These are phyloP conservation scores for Debaryomyces subglobosus DNA, from an alignment of 1,139 yeast genomes.

Conservation along the genomic window DNA sequence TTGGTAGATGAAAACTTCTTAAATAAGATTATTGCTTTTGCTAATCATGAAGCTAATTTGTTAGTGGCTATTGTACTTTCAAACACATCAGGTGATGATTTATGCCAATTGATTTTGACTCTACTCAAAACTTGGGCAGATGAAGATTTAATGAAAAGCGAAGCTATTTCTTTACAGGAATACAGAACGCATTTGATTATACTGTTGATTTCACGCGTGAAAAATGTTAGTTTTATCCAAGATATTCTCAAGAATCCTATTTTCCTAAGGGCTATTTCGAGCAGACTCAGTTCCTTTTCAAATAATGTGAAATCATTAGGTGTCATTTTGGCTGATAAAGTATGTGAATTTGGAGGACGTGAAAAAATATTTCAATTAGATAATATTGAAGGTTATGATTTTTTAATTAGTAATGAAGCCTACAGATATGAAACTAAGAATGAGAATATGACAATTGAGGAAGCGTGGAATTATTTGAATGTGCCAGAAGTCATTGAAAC, in stretches of 20 bases:
- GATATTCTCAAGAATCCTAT: slow-evolving; percentile 26
- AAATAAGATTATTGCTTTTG: slow-evolving; percentile 20
- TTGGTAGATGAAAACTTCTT: slow-evolving; percentile 20
- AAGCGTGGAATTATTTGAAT: slow-evolving; percentile 7
- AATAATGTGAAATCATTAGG: slow-evolving; percentile 46
- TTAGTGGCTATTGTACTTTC: slow-evolving; percentile 20
- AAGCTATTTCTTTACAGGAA: slow-evolving; percentile 39
- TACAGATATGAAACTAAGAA: slow-evolving; percentile 4
- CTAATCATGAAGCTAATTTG: slow-evolving; percentile 17
- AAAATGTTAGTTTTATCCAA: slow-evolving; percentile 18
- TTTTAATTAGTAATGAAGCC: background rate
- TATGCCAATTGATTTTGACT: slow-evolving; percentile 14
- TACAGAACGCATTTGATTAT: slow-evolving; percentile 37
- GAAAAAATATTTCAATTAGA: slow-evolving; percentile 43
- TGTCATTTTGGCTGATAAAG: slow-evolving; percentile 47
- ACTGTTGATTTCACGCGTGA: slow-evolving; percentile 26
- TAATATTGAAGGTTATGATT: slow-evolving; percentile 5
- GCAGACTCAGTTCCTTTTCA: slow-evolving; percentile 48
- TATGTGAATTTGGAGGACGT: slow-evolving; percentile 37
- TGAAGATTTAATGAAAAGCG: slow-evolving; percentile 26
- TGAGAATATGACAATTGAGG: slow-evolving; percentile 3
- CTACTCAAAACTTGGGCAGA: slow-evolving; percentile 37
- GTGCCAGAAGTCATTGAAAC: slow-evolving; percentile 6
- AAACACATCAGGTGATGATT: slow-evolving; percentile 6
- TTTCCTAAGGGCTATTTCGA: slow-evolving; percentile 48